Evolutionary conservation across 768 basidiomycete species (phyloP), one percentile per base, ranked within the genome.

Genomic region (Amanita brunnescens): DNA sequence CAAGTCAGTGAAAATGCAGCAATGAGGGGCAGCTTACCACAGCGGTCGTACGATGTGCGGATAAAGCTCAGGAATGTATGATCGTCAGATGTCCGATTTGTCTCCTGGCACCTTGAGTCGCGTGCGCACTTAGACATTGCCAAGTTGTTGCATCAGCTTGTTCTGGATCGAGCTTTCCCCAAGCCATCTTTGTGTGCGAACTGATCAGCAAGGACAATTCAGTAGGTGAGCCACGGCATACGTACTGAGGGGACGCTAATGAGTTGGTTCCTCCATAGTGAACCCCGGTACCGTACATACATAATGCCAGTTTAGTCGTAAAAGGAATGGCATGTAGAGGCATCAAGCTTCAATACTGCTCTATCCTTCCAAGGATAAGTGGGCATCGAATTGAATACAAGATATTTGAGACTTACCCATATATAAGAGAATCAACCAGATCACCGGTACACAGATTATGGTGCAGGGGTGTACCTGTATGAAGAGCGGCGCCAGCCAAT

Each of bases 341-440:
- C 81, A 99, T 89, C 51, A 99, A 69, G 9, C 84, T 75, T 96
- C 96, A 99, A 58, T 97, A 93, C 60, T 97, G 94, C 63, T 97
- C 90, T 0, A 88, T 78, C 12, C 93, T 51, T 94, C 7, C 26
- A 55, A 14, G 54, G 26, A 23, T 39, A 47, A n/a, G 49, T 46
- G 43, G 23, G 52, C 23, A 18, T 30, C 24, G 20, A 26, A 29
- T 9, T 21, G 23, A 42, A 56, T 42, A 49, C 38, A 5, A 30
- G 5, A 12, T 23, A 42, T 13, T 12, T 26, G 38, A n/a, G 39
- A 61, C 70, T 34, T 59, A 92, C 94, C 93, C 89, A 59, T 95
- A 95, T 60, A 99, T 95, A 61, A 97, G 75, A 3, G 84, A 73
- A 63, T 98, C 96, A 2, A 98, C 85, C 14, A 98, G 70, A 66